Evolutionary conservation across 495 filamentous ascomycete species (phyloP), one percentile per base, ranked within the genome.

Genomic region (Podospora pseudopauciseta): DNA sequence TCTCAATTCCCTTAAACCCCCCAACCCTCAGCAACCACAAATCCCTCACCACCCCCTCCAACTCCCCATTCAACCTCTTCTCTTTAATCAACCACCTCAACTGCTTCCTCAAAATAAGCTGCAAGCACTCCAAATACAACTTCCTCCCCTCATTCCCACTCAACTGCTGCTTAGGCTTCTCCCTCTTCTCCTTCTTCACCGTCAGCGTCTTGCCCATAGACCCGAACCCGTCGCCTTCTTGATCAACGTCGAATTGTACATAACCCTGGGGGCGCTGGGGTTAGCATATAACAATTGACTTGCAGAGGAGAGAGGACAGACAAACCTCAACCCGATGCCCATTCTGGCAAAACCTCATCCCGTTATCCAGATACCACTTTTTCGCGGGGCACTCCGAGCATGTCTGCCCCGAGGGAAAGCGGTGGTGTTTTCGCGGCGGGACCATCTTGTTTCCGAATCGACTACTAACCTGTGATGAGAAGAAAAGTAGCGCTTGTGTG

Each of bases 81-180:
- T 74, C 64, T 18, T 72, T n/a, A 58, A 84, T 75, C 63, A 87
- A 68, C 82, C 82, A 81, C 19, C 53, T 30, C 26, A 83, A 67
- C 67, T 83, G 81, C 49, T 73, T 77, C 20, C 80, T 63, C 39
- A 81, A 65, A 32, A 99, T 86, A n/a, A 97, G 79, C 78, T 98
- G 95, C 64, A 92, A 87, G 71, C 85, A 89, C 75, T 94, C 89
- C 53, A 99, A 80, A 77, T 89, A 97, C n/a, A 97, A 84, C 68
- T 90, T 86, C 65, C 85, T 84, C 28, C 89, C 94, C 56, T 86
- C 80, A 60, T 82, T 81, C 63, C 92, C 93, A 9, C 79, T 75
- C 63, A 88, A 72, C 79, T 87, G 79, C 86, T 86, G 86, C 57
- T 82, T 83, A 64, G 84, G 83, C 67, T 84, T 87, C 72, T 82